Conservation (phyloP, 768 basidiomycete species). For the Amanita muscaria region DNA sequence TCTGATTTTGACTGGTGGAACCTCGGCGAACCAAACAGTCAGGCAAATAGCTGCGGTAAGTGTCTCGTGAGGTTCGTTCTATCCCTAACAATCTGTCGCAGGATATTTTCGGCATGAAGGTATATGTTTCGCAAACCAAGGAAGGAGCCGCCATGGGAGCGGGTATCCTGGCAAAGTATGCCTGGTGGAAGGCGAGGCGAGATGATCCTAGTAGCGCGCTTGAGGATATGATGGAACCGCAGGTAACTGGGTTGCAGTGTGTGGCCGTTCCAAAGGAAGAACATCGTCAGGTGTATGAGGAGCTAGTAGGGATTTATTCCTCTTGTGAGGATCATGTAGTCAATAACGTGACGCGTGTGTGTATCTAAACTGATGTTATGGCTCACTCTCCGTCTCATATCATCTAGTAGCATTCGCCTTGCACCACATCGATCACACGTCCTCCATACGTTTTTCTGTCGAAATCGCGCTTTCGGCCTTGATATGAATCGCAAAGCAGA, state of each 20-base stretch:
- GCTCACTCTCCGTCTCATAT: too few species aligned
- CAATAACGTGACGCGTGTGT: too few species aligned
- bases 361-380: too few species aligned
- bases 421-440: neutral
- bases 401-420: too few species aligned
- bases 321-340: conserved; percentile 48
- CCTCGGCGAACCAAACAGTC: conserved; percentile 64
- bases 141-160: conserved; percentile 71
- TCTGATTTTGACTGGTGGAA: conserved; percentile 73
- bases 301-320: conserved; percentile 43
- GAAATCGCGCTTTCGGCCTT: neutral
- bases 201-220: conserved; percentile 36
- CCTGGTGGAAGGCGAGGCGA: conserved; percentile 51
- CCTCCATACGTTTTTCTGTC: too few species aligned
- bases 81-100: conserved; percentile 13
- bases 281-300: conserved; percentile 40
- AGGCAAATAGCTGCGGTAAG: conserved; percentile 59
- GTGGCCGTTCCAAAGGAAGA: conserved; percentile 51
- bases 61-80: too few species aligned
- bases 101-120: conserved; percentile 72
- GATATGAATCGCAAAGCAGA: conserved; percentile 6
- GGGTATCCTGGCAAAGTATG: conserved; percentile 60
- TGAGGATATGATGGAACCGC: conserved; percentile 53
- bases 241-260: conserved; percentile 44
- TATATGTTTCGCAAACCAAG: conserved; percentile 57